phyloP scores from a whole-genome alignment of 1,284 basidiomycete genomes.

The Ganoderma multipileum region DNA sequence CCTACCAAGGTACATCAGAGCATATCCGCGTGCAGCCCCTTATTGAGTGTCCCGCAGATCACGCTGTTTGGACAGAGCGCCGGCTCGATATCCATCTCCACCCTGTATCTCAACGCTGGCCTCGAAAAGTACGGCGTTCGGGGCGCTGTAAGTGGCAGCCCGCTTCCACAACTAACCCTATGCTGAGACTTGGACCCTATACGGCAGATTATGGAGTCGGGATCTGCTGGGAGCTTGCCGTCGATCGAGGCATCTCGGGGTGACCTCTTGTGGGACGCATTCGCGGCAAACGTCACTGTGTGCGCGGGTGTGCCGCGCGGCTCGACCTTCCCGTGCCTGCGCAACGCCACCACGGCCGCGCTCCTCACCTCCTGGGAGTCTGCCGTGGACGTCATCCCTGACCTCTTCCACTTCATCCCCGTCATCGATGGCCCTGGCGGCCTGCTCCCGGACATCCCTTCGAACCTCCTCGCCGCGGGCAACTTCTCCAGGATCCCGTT shows the following conservation, averaged over 20 bases:
- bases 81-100: constrained; percentile 52
- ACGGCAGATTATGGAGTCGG: constrained; percentile 25
- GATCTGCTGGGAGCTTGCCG: constrained; percentile 20
- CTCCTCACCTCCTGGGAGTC: constrained; percentile 13
- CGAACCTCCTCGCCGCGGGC: constrained; percentile 19
- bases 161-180: no score
- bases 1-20: constrained; percentile 40
- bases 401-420: constrained; percentile 23
- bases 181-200: no score
- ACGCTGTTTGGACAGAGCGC: constrained; percentile 64
- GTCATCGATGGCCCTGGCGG: constrained; percentile 5
- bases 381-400: constrained; percentile 1
- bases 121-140: constrained; percentile 45
- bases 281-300: constrained; percentile 19
- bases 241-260: constrained; percentile 14
- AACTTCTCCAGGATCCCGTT: constrained; percentile 27
- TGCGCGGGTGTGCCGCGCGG: background rate
- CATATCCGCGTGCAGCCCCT: no score
- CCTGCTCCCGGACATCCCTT: constrained; percentile 26
- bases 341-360: background rate
- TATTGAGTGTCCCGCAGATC: constrained; percentile 40
- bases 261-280: constrained; percentile 20
- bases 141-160: constrained; percentile 45
- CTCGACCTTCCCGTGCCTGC: background rate
- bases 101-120: constrained; percentile 50